phyloP scores from a whole-genome alignment of 768 basidiomycete genomes.

The Rhodotorula paludigena region DNA sequence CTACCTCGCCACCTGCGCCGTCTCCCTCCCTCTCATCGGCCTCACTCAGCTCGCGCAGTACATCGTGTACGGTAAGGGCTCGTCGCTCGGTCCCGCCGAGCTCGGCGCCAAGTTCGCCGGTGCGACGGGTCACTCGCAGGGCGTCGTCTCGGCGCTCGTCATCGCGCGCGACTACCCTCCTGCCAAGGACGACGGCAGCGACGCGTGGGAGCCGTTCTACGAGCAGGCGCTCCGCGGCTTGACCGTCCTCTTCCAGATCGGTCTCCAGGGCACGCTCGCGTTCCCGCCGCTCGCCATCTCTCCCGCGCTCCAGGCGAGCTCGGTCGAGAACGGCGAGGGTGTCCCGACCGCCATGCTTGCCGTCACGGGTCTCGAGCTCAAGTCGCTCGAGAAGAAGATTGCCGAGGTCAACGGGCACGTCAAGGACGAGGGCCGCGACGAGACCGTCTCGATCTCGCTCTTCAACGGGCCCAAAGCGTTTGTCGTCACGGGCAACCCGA shows the following conservation, averaged over 20 bases:
- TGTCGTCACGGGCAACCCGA: slow-evolving; percentile 86
- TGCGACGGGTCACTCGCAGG: slow-evolving; percentile 95
- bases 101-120: slow-evolving; percentile 71
- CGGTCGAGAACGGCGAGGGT: slow-evolving; percentile 88
- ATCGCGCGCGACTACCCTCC: slow-evolving; percentile 73
- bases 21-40: slow-evolving; percentile 93
- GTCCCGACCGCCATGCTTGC: slow-evolving; percentile 88
- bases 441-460: slow-evolving; percentile 77
- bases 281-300: slow-evolving; percentile 90
- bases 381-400: slow-evolving; percentile 74
- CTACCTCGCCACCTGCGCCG: slow-evolving; percentile 86
- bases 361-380: slow-evolving; percentile 66
- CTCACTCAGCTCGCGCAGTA: slow-evolving; percentile 94
- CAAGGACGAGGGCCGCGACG: slow-evolving; percentile 51
- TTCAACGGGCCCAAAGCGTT: slow-evolving; percentile 86
- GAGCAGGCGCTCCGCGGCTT: slow-evolving; percentile 75
- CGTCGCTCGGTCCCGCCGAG: slow-evolving; percentile 48
- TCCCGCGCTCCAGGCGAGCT: slow-evolving; percentile 77
- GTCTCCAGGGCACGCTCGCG: slow-evolving; percentile 84
- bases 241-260: slow-evolving; percentile 87
- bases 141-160: slow-evolving; percentile 86
- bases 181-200: slow-evolving; percentile 17
- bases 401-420: slow-evolving; percentile 82
- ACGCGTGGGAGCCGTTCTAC: slow-evolving; percentile 59
- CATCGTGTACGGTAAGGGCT: slow-evolving; percentile 65